Percentiles rank a stretch among this genome's conserved stretches.
phyloP scores from a whole-genome alignment of 768 basidiomycete species.

The Daedaleopsis sinensis region DNA sequence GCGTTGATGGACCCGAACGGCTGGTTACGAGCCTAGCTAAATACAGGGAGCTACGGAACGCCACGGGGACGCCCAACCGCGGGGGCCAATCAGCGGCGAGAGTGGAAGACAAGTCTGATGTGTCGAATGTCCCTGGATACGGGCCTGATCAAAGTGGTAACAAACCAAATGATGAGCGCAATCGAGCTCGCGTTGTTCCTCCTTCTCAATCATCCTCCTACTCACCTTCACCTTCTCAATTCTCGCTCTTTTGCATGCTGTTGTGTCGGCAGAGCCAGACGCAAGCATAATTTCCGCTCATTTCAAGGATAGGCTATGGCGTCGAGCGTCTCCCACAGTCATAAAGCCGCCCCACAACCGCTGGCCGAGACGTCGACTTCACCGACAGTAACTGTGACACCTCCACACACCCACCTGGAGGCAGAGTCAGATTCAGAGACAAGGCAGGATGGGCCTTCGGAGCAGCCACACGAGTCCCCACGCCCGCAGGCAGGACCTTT shows the following conservation, averaged over 20 bases:
- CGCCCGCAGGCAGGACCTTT: constrained; percentile 57
- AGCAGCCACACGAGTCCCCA: constrained; percentile 1
- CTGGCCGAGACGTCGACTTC: constrained; percentile 18
- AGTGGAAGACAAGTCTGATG: neutral
- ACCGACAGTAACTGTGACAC: constrained; percentile 1
- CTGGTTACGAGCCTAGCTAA: neutral
- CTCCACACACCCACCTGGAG: neutral
- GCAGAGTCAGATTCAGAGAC: neutral
- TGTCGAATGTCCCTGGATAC: constrained; percentile 4
- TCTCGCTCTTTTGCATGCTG: constrained; percentile 17
- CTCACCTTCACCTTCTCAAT: neutral
- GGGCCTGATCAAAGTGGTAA: neutral
- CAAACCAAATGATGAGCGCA: neutral
- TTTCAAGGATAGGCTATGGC: constrained; percentile 16
- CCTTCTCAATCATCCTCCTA: neutral
- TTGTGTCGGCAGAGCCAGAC: constrained; percentile 25
- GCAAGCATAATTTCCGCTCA: constrained; percentile 23
- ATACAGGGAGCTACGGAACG: neutral
- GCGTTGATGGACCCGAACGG: neutral
- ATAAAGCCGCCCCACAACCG: constrained; percentile 9
- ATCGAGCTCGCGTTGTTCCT: too few relatives aligned
- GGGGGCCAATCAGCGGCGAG: neutral
- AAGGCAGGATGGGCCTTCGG: neutral
- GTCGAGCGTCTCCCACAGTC: constrained; percentile 16
- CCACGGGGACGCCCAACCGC: neutral